Evolutionary conservation across 1,139 yeast species (phyloP).

Genomic region (Diutina catenulata): DNA sequence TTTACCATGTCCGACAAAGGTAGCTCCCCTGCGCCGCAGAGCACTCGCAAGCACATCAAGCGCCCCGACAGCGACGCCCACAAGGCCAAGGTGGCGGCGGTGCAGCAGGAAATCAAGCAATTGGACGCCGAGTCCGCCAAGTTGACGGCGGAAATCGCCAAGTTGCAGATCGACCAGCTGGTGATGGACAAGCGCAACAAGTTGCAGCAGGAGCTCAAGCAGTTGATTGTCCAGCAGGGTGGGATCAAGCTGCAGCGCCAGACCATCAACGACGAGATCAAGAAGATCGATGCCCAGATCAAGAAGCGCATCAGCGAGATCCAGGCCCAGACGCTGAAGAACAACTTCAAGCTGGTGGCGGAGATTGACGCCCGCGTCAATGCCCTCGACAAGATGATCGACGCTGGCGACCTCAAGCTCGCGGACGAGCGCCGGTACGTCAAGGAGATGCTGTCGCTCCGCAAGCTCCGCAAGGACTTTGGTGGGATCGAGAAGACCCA

Average conservation of each 20-base stretch:
- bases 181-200: constrained; percentile 46
- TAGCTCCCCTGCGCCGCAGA: constrained; percentile 7
- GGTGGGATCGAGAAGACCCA: constrained; percentile 65
- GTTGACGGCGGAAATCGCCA: constrained; percentile 27
- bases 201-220: constrained; percentile 55
- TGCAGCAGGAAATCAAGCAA: constrained; percentile 59
- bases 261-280: constrained; percentile 60
- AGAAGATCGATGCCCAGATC: constrained; percentile 54
- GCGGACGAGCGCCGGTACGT: constrained; percentile 86
- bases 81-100: constrained; percentile 47
- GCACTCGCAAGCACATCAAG: constrained; percentile 43
- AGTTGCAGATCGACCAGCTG: constrained; percentile 29
- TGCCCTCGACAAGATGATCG: constrained; percentile 63
- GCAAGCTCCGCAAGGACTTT: constrained; percentile 75
- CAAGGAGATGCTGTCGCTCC: constrained; percentile 75
- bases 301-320: constrained; percentile 73
- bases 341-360: constrained; percentile 55
- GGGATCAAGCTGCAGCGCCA: constrained; percentile 61
- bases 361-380: constrained; percentile 71
- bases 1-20: background rate
- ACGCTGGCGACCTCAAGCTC: constrained; percentile 70
- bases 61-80: constrained; percentile 62
- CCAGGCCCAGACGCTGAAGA: constrained; percentile 58
- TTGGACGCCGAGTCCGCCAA: constrained; percentile 42
- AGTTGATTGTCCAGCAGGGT: constrained; percentile 55